These are phyloP conservation scores for Aspergillus unguis DNA, from an alignment of 2,329 filamentous ascomycete genomes.

Conservation along the genomic window DNA sequence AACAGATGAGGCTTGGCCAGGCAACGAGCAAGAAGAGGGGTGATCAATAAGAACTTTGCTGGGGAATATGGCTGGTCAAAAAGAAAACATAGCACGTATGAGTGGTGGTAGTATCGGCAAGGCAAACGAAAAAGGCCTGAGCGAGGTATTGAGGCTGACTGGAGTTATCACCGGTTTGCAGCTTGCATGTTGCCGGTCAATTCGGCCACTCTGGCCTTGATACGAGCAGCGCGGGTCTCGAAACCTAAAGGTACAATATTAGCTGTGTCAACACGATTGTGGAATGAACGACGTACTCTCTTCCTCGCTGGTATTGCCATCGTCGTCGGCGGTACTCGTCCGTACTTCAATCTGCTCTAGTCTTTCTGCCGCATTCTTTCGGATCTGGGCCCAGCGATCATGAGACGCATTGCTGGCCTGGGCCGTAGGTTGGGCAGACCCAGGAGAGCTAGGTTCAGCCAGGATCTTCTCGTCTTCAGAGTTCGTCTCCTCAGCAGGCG, in stretches of 20 bases:
- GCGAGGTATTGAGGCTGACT: too few relatives aligned
- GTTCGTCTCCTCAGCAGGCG: conserved; percentile 21
- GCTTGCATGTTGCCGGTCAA: conserved; percentile 80
- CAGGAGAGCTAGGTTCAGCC: not conserved
- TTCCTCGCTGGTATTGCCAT: conserved; percentile 90
- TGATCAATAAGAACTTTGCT: conserved; percentile 5
- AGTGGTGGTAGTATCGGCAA: conserved; percentile 8
- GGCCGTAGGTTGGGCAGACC: not conserved
- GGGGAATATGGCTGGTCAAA: conserved; percentile 10
- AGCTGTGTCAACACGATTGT: conserved; percentile 17
- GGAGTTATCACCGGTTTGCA: conserved; percentile 14
- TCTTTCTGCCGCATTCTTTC: conserved; percentile 86
- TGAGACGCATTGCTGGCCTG: conserved; percentile 37
- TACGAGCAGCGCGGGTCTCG: conserved; percentile 91
- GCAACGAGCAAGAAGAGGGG: conserved; percentile 7
- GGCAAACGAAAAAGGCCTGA: conserved; percentile 3
- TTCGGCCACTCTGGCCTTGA: conserved; percentile 95
- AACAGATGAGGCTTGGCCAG: conserved; percentile 3
- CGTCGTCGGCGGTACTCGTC: conserved; percentile 67
- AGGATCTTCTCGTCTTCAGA: conserved; percentile 15
- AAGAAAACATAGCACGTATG: conserved; percentile 3
- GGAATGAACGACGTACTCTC: conserved; percentile 66
- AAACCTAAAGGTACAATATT: conserved; percentile 62
- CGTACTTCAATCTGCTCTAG: conserved; percentile 57
- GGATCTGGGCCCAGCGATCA: conserved; percentile 93